Base-by-base conservation (phyloP, 2,329 filamentous ascomycete genomes). In the Pyricularia sp. region DNA sequence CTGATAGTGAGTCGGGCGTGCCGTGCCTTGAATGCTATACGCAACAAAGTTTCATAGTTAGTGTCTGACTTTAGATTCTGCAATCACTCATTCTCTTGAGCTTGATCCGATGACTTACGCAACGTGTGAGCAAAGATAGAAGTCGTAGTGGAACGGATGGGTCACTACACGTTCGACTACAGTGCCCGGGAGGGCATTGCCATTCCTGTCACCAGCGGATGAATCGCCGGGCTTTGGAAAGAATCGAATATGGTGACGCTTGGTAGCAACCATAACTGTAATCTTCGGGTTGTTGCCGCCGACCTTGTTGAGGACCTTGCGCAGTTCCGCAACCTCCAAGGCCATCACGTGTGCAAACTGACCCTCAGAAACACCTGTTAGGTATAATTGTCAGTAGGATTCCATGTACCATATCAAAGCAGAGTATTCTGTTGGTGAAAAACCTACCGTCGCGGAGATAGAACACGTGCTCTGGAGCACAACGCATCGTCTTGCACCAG, bases 231-330 rank as follows among this genome's bases (percentile, higher is more conserved):
- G 75, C 62, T 84, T 82, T 0, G 94, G 93, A 78, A 97, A 97
- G 74, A 96, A 92, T 19, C 94, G 89, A 64, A 96, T 87, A 71
- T 97, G 93, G 70, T 99, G 94, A 3, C 94, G 89, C 82, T 99
- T 99, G 1, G 90, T 93, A 1, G 90, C 93, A 60, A 97, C 84
- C 55, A 96, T 85, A 12, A 96, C 91, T 0, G 92, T 92, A 71
- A 97, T 87, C 73, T 89, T 89, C 2, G 89, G 78, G 1, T 69
- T 68, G 22, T 65, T 65, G 1, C 71, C 73, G 3, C 74, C 73
- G 3, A 73, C 70, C 6, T 80, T 73, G 35, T 71, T 70, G 69
- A 92, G 82, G 30, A 79, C 77, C 0, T 78, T 73, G 75, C 88
- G 89, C 76, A 97, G 87, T 68, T 88, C 82, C 0, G 74, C 73